Conservation (phyloP, 305 asterid species). For the Solanum hybrid region DNA sequence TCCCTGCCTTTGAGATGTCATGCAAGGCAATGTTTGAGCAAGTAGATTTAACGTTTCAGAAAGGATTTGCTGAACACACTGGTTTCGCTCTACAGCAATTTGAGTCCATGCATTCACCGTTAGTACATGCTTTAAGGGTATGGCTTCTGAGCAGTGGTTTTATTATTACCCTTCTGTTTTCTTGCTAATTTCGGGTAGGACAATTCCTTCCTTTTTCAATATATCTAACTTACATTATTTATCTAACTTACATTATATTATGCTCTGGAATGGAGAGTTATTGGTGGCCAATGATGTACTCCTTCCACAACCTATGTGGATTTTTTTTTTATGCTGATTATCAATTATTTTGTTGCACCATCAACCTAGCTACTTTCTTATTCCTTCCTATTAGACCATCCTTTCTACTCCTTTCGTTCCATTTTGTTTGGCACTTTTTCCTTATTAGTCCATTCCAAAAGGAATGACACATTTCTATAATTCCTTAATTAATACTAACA, state of each 20-base stretch:
- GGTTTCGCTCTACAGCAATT: conserved; percentile 59
- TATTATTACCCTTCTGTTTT: neutral
- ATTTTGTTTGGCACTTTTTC: neutral
- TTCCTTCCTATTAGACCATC: neutral
- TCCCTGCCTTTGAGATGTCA: conserved; percentile 87
- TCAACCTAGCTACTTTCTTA: neutral
- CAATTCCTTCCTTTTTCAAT: neutral
- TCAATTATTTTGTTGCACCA: neutral
- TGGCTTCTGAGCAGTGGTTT: neutral
- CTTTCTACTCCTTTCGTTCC: neutral
- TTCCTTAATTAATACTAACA: neutral
- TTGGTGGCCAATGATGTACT: neutral
- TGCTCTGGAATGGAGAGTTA: neutral
- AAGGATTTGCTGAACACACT: conserved; percentile 80
- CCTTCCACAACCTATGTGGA: neutral
- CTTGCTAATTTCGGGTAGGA: neutral
- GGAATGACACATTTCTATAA: neutral
- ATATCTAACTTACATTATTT: neutral
- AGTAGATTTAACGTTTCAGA: conserved; percentile 70
- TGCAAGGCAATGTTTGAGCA: conserved; percentile 88
- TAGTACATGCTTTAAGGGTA: conserved; percentile 77
- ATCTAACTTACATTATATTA: neutral
- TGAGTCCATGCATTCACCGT: conserved; percentile 74
- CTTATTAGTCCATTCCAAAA: neutral
- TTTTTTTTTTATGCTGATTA: neutral